A percentile compares a stretch with the other conserved stretches of the same genome.
Conservation (phyloP, 169 alveolate genomes). For the Plasmodium adleri region DNA sequence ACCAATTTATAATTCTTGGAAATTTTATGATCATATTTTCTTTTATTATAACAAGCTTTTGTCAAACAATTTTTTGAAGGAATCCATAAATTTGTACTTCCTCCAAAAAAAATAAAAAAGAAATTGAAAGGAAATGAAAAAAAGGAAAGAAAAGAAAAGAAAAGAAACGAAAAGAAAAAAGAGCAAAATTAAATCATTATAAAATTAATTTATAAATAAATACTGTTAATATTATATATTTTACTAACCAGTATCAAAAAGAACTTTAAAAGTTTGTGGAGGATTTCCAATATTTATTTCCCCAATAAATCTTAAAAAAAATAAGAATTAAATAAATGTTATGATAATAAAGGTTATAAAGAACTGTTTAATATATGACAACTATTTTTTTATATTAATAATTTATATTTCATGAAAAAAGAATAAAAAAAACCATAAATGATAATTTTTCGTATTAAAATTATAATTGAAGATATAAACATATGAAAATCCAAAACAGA, state of each 20-base stretch:
- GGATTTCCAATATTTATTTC: conserved; percentile 85
- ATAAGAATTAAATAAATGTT: neutral
- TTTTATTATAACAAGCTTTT: conserved; percentile 75
- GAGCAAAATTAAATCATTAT: neutral
- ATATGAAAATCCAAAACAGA: no score
- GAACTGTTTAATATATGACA: no score
- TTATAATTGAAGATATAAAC: no score
- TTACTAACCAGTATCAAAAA: conserved; percentile 82
- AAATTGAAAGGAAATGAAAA: no score
- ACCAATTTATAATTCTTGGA: conserved; percentile 65
- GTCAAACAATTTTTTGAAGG: conserved; percentile 81
- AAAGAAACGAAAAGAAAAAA: neutral
- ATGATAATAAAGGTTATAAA: neutral
- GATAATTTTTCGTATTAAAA: no score
- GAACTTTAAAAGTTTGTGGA: conserved; percentile 82
- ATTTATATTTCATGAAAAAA: no score
- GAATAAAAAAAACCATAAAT: no score
- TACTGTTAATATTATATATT: conserved; percentile 7
- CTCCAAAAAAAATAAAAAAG: conserved; percentile 11
- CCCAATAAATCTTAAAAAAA: conserved; percentile 60
- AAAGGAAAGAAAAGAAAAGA: no score
- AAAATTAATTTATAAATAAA: neutral
- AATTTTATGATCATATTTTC: conserved; percentile 65
- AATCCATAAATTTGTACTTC: conserved; percentile 88
- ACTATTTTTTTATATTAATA: no score